These are phyloP conservation scores for Neurospora sp. DNA, from an alignment of 495 filamentous ascomycete species.

Conservation along the genomic window DNA sequence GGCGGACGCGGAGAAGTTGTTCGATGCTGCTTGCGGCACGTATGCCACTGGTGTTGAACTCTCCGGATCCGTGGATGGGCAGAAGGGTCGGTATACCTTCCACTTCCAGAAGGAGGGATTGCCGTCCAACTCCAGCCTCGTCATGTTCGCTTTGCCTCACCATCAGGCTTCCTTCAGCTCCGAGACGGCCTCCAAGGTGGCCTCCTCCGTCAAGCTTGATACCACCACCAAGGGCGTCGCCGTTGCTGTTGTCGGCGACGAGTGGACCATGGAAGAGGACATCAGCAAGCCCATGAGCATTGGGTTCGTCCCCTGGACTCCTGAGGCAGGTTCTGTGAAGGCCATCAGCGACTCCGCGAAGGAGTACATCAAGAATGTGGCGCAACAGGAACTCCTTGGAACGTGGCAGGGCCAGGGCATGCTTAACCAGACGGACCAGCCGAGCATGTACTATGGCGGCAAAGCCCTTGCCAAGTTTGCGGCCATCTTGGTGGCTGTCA, in stretches of 20 bases:
- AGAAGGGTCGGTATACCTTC: slow-evolving; percentile 61
- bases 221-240: slow-evolving; percentile 83
- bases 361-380: slow-evolving; percentile 45
- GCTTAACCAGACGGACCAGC: slow-evolving; percentile 54
- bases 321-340: slow-evolving; percentile 37
- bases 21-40: slow-evolving; percentile 66
- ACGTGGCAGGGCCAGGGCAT: slow-evolving; percentile 50
- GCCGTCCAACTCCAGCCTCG: slow-evolving; percentile 35
- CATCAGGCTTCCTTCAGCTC: slow-evolving; percentile 65
- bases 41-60: slow-evolving; percentile 56
- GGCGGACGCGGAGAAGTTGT: slow-evolving; percentile 41
- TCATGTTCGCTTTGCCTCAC: slow-evolving; percentile 89
- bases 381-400: slow-evolving; percentile 47
- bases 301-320: slow-evolving; percentile 65
- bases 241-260: slow-evolving; percentile 60
- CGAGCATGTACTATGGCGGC: slow-evolving; percentile 93
- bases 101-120: slow-evolving; percentile 59
- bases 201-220: slow-evolving; percentile 50
- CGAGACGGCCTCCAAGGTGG: slow-evolving; percentile 40
- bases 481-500: slow-evolving; percentile 54
- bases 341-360: slow-evolving; percentile 43
- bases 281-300: slow-evolving; percentile 58
- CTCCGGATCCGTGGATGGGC: slow-evolving; percentile 48
- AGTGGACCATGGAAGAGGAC: slow-evolving; percentile 68
- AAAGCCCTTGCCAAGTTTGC: slow-evolving; percentile 91